Conservation (phyloP, 768 basidiomycete species). For the Amanita subjunquillea region DNA sequence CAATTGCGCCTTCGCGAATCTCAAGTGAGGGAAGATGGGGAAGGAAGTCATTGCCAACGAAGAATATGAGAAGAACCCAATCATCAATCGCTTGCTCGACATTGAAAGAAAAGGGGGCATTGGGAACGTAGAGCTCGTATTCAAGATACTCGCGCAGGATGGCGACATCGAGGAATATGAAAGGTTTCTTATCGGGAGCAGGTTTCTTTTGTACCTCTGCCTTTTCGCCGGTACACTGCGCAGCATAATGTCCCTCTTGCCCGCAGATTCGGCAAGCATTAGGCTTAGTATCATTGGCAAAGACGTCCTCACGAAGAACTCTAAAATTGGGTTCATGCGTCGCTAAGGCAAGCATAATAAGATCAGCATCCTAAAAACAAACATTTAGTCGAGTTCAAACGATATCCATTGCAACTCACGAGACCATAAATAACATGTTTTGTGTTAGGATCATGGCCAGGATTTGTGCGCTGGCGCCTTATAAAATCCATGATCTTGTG, state of each 20-base stretch:
- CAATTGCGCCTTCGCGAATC: constrained; percentile 98
- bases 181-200: constrained; percentile 79
- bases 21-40: constrained; percentile 97
- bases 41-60: constrained; percentile 99
- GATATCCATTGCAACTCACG: constrained; percentile 33
- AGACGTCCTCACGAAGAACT: constrained; percentile 97
- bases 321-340: constrained; percentile 98
- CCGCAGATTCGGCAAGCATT: constrained; percentile 88
- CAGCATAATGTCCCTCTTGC: constrained; percentile 90
- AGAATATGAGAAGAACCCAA: constrained; percentile 99
- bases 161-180: constrained; percentile 98
- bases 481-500: constrained; percentile 99
- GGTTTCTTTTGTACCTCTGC: constrained; percentile 60
- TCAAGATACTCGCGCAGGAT: constrained; percentile 96
- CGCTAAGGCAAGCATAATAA: constrained; percentile 96
- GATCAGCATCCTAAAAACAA: constrained; percentile 80
- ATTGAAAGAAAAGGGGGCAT: constrained; percentile 75
- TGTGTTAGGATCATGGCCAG: constrained; percentile 91
- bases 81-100: constrained; percentile 98
- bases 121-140: constrained; percentile 83
- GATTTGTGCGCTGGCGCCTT: constrained; percentile 76
- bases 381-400: constrained; percentile 8
- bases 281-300: constrained; percentile 68
- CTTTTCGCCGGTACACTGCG: constrained; percentile 82
- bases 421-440: constrained; percentile 96